A percentile compares a stretch with the other conserved stretches of the same genome.
Evolutionary conservation across 768 basidiomycete genomes (phyloP).

Genomic region (Pisolithus marmoratus): DNA sequence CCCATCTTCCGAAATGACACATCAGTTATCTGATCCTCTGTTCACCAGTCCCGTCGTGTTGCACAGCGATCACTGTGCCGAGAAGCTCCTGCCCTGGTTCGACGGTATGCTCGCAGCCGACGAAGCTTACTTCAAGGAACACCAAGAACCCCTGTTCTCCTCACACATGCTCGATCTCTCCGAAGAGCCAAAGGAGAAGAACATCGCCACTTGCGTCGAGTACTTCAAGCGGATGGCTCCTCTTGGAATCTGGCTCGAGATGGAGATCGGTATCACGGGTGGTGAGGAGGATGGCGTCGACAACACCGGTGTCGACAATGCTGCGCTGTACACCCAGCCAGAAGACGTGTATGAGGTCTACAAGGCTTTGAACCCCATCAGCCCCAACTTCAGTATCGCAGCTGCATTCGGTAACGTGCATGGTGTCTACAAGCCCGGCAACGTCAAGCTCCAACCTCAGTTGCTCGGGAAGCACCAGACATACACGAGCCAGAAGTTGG

Average conservation of each 20-base stretch:
- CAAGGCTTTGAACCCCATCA: conserved; percentile 72
- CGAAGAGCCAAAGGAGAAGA: conserved; percentile 86
- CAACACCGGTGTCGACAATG: conserved; percentile 93
- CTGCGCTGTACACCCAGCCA: conserved; percentile 93
- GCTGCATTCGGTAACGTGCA: conserved; percentile 99
- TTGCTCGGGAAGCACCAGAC: conserved; percentile 89
- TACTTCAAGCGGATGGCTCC: conserved; percentile 96
- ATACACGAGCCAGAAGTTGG: conserved; percentile 64
- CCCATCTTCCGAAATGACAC: neutral
- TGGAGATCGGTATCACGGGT: conserved; percentile 99
- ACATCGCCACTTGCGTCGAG: conserved; percentile 87
- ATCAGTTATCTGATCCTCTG: neutral
- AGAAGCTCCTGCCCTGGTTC: conserved; percentile 98
- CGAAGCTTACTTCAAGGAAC: conserved; percentile 85
- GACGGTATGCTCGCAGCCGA: conserved; percentile 98
- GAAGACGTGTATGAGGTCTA: conserved; percentile 93
- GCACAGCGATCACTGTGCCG: conserved; percentile 97
- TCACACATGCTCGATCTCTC: conserved; percentile 99
- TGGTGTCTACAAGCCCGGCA: conserved; percentile 99
- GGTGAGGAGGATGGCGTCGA: conserved; percentile 99
- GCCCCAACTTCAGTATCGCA: conserved; percentile 95
- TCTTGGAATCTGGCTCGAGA: conserved; percentile 94
- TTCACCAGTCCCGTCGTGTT: conserved; percentile 79
- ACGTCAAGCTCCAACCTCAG: conserved; percentile 89
- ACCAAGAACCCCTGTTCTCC: conserved; percentile 85